These are phyloP conservation scores for Penicillium freii DNA, from an alignment of 2,329 filamentous ascomycete genomes.

Conservation along the genomic window DNA sequence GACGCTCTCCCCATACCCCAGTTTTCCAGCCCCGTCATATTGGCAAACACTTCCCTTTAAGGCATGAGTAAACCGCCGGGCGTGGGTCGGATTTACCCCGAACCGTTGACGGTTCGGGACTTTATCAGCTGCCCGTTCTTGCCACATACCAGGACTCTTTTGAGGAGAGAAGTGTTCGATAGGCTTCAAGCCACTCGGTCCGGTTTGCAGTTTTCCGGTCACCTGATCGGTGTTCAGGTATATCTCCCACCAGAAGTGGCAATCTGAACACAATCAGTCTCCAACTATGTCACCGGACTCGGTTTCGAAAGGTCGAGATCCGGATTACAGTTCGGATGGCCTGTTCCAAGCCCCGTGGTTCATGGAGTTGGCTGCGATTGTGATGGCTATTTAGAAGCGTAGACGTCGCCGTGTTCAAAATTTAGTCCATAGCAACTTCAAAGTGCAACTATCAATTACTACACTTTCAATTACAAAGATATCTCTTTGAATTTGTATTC, in stretches of 20 bases:
- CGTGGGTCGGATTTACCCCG: conserved; percentile 10
- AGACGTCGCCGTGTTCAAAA: conserved; percentile 6
- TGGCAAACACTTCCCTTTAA: conserved; percentile 2
- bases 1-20: background rate
- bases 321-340: conserved; percentile 10
- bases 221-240: conserved; percentile 25
- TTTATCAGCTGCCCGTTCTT: conserved; percentile 7
- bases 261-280: conserved; percentile 16
- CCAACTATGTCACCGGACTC: conserved; percentile 11
- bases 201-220: conserved; percentile 20
- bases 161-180: conserved; percentile 4
- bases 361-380: conserved; percentile 6
- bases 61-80: conserved; percentile 10
- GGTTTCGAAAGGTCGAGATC: conserved; percentile 13
- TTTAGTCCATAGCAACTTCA: conserved; percentile 13
- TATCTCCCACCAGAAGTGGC: conserved; percentile 18
- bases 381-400: conserved; percentile 24
- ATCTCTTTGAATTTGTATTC: conserved; percentile 1
- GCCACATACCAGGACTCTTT: background rate
- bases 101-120: conserved; percentile 9
- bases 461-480: background rate
- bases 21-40: background rate
- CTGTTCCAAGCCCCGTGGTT: conserved; percentile 9
- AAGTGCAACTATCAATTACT: conserved; percentile 1
- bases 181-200: conserved; percentile 21